Evolutionary conservation across 139 green algal genomes (phyloP), one percentile per base, ranked within the genome.

Genomic region (Auxenochlorella pyrenoidosa): DNA sequence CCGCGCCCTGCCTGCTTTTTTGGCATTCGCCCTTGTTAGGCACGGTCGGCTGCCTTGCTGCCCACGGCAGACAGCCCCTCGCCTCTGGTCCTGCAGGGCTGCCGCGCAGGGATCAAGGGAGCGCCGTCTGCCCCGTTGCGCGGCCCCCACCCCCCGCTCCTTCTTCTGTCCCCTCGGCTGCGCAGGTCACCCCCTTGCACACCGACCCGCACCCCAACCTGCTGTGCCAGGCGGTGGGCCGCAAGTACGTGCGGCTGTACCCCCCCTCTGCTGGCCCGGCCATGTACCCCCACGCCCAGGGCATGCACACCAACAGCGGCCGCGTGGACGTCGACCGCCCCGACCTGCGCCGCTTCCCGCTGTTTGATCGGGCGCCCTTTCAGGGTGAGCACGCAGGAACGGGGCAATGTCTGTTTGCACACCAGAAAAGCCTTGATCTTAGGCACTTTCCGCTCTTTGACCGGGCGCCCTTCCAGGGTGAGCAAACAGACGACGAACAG

Each of bases 161-260:
- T n/a, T n/a, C n/a, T n/a, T 63, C 36, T 40, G 28, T 40, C 47
- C n/a, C 51, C 40, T 5, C 58, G 13, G 28, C 47, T 47, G 15
- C 73, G 88, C 88, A 93, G 90, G 88, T 97, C 38, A 98, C 96
- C 3, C 97, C 97, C 0, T 84, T 98, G 86, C 97, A 99, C 91
- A 92, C 93, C 21, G 97, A 99, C 90, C 96, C 96, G 0, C 89
- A 96, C 80, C 93, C 98, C 82, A 99, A 99, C 93, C 89, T 99
- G 59, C 92, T 99, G 47, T 93, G 92, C 18, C 96, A 98, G 90
- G 95, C 96, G 59, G 95, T 98, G 19, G 97, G 97, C 10, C 75
- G 79, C 84, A 99, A 99, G 94, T 99, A 99, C 87, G 91, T 99
- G 26, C 93, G 97, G 13, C 88, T 99, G 68, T 99, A 98, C 90